Conservation (phyloP, 257 asterid genomes). For the Echium plantagineum region DNA sequence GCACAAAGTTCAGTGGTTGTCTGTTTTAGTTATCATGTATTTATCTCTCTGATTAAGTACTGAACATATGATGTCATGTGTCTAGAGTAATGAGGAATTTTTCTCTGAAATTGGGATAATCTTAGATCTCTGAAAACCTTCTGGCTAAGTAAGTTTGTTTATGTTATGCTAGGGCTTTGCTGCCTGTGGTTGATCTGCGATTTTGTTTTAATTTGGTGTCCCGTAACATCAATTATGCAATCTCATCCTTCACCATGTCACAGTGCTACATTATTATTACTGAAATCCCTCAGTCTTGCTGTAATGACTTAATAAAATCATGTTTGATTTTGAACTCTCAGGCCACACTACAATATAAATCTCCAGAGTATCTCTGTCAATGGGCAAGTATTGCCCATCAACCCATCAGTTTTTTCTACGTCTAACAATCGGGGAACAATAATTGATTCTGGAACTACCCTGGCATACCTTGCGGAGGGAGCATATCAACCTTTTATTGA, state of each 20-base stretch:
- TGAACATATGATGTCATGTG: too few relatives aligned
- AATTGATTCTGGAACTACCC: constrained; percentile 93
- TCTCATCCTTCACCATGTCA: too few relatives aligned
- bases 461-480: constrained; percentile 84
- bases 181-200: too few relatives aligned
- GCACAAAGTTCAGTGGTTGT: too few relatives aligned
- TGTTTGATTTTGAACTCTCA: constrained; percentile 18
- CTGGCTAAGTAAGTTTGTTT: too few relatives aligned
- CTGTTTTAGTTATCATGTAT: too few relatives aligned
- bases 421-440: constrained; percentile 71
- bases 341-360: constrained; percentile 91
- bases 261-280: neutral
- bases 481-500: constrained; percentile 72
- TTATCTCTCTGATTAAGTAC: too few relatives aligned
- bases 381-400: constrained; percentile 67
- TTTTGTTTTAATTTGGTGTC: too few relatives aligned
- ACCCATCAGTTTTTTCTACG: constrained; percentile 70
- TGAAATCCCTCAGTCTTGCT: neutral
- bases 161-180: too few relatives aligned
- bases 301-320: constrained; percentile 3
- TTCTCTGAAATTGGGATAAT: too few relatives aligned
- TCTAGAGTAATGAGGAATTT: too few relatives aligned
- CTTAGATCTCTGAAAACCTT: too few relatives aligned
- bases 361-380: constrained; percentile 76
- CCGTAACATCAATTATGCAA: neutral